Evolutionary conservation across 2,329 filamentous ascomycete genomes (phyloP), one percentile per base, ranked within the genome.

Genomic region (Paraconiothyrium sp.): DNA sequence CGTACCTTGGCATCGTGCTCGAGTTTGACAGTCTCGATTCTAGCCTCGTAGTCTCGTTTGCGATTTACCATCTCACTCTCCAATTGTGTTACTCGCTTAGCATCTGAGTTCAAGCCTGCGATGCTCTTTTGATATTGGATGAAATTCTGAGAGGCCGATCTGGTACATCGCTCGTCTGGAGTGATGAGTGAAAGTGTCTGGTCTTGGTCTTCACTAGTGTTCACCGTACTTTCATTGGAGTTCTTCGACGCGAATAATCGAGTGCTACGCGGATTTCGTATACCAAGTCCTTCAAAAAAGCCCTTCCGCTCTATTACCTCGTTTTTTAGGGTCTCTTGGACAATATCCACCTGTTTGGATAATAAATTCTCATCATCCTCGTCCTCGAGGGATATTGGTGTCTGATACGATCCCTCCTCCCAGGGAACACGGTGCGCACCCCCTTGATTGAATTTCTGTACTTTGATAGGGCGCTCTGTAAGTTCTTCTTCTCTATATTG

Each of bases 1-100:
- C 22, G 41, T 9, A 59, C 30, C 24, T 54, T 43, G 27, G 54
- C 51, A 11, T 54, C 49, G 5, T 27, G 14, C 13, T 51, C 34
- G 20, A 6, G 37, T n/a, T 55, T 10, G 13, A 34, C 2, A 6
- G 27, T 39, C 14, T 48, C 13, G 10, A 49, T 49, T 7, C 8
- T 24, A 10, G 43, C n/a, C 43, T 46, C 20, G 20, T 20, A 22
- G 43, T 46, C 43, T 7, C 43, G 20, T 46, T 46, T 24, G 43
- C 43, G 24, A 2, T 4, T 10, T 13, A 3, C 20, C 10, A 46
- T 20, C 43, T 46, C 46, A 6, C 5, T 4, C 46, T 48, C 46
- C 14, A 48, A 11, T n/a, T 32, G 24, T n/a, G 22, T 2, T 30
- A 48, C 22, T 22, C 43, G 43, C n/a, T 22, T 46, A 7, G 39